A percentile compares a stretch with the other conserved stretches of the same genome.
These are phyloP conservation scores for Phytophthora agathidicida DNA, from an alignment of 352 stramenopile species.

Conservation along the genomic window DNA sequence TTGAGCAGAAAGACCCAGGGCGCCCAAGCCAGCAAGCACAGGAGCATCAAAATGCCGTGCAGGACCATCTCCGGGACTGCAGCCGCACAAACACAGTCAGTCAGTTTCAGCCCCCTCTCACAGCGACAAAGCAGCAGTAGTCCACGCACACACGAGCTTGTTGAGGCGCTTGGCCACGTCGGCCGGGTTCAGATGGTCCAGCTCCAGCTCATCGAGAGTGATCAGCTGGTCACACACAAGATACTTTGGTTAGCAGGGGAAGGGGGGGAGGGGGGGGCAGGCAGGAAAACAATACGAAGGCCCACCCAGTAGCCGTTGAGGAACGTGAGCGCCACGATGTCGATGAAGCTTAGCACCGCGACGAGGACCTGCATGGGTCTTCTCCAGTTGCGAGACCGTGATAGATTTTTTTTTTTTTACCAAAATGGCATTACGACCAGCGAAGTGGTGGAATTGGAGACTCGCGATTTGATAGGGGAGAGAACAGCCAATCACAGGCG, in stretches of 20 bases:
- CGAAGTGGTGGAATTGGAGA: no score
- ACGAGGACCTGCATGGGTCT: slow-evolving; percentile 74
- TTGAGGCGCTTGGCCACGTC: slow-evolving; percentile 87
- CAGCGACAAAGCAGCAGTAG: neutral
- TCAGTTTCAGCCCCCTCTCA: neutral
- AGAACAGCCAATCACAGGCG: no score
- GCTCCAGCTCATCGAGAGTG: slow-evolving; percentile 85
- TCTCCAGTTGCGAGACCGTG: slow-evolving; percentile 20
- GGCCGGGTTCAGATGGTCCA: slow-evolving; percentile 87
- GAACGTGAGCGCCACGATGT: slow-evolving; percentile 88
- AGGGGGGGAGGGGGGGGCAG: neutral
- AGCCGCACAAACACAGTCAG: slow-evolving; percentile 6
- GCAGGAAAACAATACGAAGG: no score
- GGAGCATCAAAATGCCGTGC: slow-evolving; percentile 75
- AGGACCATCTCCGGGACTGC: slow-evolving; percentile 83
- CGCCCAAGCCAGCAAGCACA: slow-evolving; percentile 76
- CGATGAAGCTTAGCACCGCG: slow-evolving; percentile 82
- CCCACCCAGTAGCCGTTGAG: slow-evolving; percentile 88
- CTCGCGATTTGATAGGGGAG: no score
- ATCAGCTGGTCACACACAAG: slow-evolving; percentile 56
- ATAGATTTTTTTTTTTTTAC: no score
- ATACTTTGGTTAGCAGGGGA: slow-evolving; percentile 15
- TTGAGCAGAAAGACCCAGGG: slow-evolving; percentile 85
- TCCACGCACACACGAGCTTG: slow-evolving; percentile 76
- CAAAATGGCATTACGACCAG: no score